Evolutionary conservation across 2,329 filamentous ascomycete species (phyloP), one percentile per base, ranked within the genome.

Genomic region (Arthrobotrys pseudoclavata): DNA sequence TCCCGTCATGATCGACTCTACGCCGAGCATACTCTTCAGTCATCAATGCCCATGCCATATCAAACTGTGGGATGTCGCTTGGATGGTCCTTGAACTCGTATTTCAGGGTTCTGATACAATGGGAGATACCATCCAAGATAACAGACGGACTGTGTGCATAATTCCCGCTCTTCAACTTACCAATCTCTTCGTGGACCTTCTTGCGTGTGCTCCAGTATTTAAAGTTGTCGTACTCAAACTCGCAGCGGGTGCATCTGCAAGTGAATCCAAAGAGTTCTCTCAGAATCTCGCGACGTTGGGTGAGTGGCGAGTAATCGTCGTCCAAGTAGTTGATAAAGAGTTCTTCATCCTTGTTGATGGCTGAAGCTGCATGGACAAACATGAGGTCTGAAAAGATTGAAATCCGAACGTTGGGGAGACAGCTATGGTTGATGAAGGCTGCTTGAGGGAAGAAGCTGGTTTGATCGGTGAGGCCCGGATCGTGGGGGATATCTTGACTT

Each of bases 371-470:
- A n/a, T 47, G 34, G 1, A 77, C n/a, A 18, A 77, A 71, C n/a
- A 71, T 24, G 18, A 71, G 31, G 10, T 77, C 61, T 3, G 34
- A 53, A 31, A 77, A 67, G 6, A 77, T 71, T 3, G 48, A 52
- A n/a, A 68, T 68, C 13, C 52, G 29, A 18, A 40, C 52, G 31
- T 77, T 77, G 10, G 74, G 74, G 3, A 77, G 12, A 13, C 74
- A 77, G 45, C 67, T 71, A 13, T 77, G 74, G 29, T 71, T 77
- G n/a, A 77, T 53, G 42, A 55, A 77, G 9, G 67, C 61, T 13
- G 50, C 26, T 22, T 63, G 52, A 0, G 70, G 45, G 53, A 68
- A 77, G 45, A 77, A 77, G 29, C 74, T 71, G 31, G 18, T 10
- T 20, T 69, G 71, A 13, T 53, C 48, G 3, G 42, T 24, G 1